A percentile compares a stretch with the other conserved stretches of the same genome.
Conservation (phyloP, 306 rosid species). For the Trichosanthes truncata region DNA sequence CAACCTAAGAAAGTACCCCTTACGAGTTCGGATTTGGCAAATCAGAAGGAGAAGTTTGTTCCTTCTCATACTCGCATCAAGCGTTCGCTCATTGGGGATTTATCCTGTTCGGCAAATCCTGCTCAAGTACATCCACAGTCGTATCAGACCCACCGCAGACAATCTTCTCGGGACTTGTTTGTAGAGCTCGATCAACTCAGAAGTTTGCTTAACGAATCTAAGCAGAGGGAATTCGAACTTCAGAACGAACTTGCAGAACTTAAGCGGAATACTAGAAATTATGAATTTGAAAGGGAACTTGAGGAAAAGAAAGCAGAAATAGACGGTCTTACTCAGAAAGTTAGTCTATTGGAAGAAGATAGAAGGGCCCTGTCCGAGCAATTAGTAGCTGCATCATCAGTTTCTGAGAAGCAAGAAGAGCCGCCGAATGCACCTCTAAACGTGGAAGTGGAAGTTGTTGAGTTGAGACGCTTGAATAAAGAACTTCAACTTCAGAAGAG, state of each 20-base stretch:
- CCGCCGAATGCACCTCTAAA: conserved; percentile 16
- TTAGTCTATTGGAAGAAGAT: conserved; percentile 52
- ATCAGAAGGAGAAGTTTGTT: conserved; percentile 35
- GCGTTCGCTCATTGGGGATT: conserved; percentile 72
- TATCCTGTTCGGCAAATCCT: conserved; percentile 47
- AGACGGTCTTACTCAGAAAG: conserved; percentile 43
- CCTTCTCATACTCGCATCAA: conserved; percentile 62
- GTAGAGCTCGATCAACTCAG: conserved; percentile 84
- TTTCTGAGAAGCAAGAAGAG: conserved; percentile 34
- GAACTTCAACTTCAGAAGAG: conserved; percentile 93
- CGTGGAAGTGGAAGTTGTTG: conserved; percentile 78
- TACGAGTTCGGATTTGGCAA: conserved; percentile 27
- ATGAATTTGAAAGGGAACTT: conserved; percentile 35
- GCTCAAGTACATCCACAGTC: conserved; percentile 66
- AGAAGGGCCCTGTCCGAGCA: conserved; percentile 46
- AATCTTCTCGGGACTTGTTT: conserved; percentile 83
- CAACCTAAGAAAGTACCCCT: conserved; percentile 42
- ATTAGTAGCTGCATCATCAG: conserved; percentile 21
- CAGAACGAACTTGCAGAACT: conserved; percentile 61
- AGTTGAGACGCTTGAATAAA: conserved; percentile 77
- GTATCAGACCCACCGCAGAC: conserved; percentile 64
- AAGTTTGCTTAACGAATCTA: conserved; percentile 62
- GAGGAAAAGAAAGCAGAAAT: conserved; percentile 32
- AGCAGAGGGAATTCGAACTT: conserved; percentile 70
- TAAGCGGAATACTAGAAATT: conserved; percentile 31